A percentile compares a stretch with the other conserved stretches of the same genome.
These are phyloP conservation scores for Blastobotrys raffinosifermentans DNA, from an alignment of 1,139 yeast species.

Conservation along the genomic window DNA sequence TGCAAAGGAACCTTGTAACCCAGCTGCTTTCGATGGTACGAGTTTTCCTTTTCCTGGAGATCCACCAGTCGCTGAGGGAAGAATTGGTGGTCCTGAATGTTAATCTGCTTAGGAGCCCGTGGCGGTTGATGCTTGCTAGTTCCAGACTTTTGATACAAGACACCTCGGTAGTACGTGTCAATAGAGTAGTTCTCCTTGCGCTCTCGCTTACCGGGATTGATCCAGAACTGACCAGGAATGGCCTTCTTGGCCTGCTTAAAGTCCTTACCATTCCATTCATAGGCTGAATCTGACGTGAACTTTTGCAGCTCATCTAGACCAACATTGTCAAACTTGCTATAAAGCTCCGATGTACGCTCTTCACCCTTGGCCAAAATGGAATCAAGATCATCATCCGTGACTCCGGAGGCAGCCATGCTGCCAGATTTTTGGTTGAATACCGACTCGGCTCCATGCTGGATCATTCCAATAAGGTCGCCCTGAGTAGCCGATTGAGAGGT, in stretches of 20 bases:
- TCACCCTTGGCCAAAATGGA: slow-evolving; percentile 71
- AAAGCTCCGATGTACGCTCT: slow-evolving; percentile 68
- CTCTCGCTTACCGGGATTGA: slow-evolving; percentile 83
- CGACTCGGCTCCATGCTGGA: slow-evolving; percentile 92
- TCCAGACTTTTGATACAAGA: slow-evolving; percentile 39
- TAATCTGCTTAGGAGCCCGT: slow-evolving; percentile 65
- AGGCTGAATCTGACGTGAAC: slow-evolving; percentile 84
- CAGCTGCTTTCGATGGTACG: slow-evolving; percentile 65
- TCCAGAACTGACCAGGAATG: slow-evolving; percentile 48
- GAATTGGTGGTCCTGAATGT: slow-evolving; percentile 84
- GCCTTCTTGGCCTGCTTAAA: slow-evolving; percentile 56
- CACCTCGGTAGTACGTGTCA: slow-evolving; percentile 83
- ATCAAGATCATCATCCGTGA: slow-evolving; percentile 70
- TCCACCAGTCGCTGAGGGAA: slow-evolving; percentile 61
- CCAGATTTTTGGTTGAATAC: slow-evolving; percentile 49
- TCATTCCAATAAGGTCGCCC: slow-evolving; percentile 88
- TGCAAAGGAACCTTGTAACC: slow-evolving; percentile 63
- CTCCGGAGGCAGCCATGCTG: slow-evolving; percentile 18
- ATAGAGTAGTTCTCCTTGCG: slow-evolving; percentile 84
- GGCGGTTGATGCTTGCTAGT: slow-evolving; percentile 42
- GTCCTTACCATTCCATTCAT: slow-evolving; percentile 94
- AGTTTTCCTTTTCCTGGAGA: slow-evolving; percentile 70
- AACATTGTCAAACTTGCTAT: slow-evolving; percentile 71
- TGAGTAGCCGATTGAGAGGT: slow-evolving; percentile 53
- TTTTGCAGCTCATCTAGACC: slow-evolving; percentile 92